Conservation (phyloP, 352 stramenopile genomes). For the Salisapilia sapeloensis region DNA sequence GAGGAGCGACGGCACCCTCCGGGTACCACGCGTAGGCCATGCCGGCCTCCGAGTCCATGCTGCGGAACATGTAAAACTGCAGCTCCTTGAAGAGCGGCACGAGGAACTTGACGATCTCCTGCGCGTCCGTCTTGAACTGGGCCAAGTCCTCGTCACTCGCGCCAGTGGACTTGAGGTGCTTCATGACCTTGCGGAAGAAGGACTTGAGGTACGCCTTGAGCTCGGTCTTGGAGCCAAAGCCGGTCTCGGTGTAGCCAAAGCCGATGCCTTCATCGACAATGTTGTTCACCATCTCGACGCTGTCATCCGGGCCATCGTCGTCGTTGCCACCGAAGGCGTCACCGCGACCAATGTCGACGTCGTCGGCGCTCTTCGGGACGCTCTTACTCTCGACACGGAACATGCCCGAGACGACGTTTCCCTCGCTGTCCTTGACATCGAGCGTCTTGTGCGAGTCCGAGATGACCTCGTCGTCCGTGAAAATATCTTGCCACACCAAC, state of each 20-base stretch:
- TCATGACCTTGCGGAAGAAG: constrained; percentile 51
- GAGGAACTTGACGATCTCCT: constrained; percentile 53
- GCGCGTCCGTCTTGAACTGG: constrained; percentile 37
- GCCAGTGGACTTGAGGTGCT: constrained; percentile 28
- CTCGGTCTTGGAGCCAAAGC: constrained; percentile 42
- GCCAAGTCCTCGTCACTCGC: constrained; percentile 22
- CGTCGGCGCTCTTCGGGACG: constrained; percentile 31
- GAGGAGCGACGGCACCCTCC: constrained; percentile 24
- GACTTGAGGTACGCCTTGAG: constrained; percentile 59
- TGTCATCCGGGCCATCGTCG: constrained; percentile 22
- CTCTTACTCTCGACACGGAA: constrained; percentile 32
- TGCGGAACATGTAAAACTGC: constrained; percentile 56
- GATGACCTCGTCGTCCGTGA: constrained; percentile 51
- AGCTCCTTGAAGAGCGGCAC: constrained; percentile 44
- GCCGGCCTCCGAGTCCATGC: constrained; percentile 38
- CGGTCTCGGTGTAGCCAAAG: constrained; percentile 42
- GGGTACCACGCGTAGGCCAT: constrained; percentile 50
- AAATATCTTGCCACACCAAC: constrained; percentile 54
- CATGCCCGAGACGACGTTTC: constrained; percentile 36
- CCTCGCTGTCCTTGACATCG: constrained; percentile 26
- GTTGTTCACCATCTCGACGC: constrained; percentile 47
- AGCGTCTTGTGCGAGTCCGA: constrained; percentile 35
- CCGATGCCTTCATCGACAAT: constrained; percentile 33
- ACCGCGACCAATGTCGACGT: constrained; percentile 38
- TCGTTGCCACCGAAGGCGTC: constrained; percentile 31